These are phyloP conservation scores for Haberlea rhodopensis DNA, from an alignment of 257 asterid species.

Conservation along the genomic window DNA sequence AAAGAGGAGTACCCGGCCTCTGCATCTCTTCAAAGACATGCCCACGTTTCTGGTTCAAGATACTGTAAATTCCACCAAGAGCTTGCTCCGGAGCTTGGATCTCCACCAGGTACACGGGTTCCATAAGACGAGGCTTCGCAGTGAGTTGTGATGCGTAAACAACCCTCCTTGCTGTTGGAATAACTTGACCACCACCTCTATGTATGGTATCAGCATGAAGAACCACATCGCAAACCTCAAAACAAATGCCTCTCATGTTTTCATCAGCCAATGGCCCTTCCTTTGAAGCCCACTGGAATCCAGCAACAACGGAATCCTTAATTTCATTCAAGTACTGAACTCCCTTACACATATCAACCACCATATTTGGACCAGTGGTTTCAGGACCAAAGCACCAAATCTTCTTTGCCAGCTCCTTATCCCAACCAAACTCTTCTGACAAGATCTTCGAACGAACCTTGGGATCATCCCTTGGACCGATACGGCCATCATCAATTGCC, in stretches of 20 bases:
- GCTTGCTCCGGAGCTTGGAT: conserved; percentile 48
- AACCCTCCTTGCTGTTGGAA: conserved; percentile 40
- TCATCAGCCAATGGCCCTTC: conserved; percentile 44
- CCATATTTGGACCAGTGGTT: conserved; percentile 45
- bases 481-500: too few relatives aligned
- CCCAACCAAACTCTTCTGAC: too few relatives aligned
- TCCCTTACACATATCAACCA: conserved; percentile 46
- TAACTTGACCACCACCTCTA: conserved; percentile 42
- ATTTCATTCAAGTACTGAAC: conserved; percentile 42
- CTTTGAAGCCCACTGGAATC: conserved; percentile 48
- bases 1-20: conserved; percentile 41
- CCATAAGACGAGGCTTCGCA: conserved; percentile 45
- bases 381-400: conserved; percentile 48
- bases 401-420: too few relatives aligned
- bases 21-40: conserved; percentile 40
- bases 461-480: too few relatives aligned
- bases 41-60: conserved; percentile 42
- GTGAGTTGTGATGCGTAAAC: conserved; percentile 39
- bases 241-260: conserved; percentile 47
- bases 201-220: conserved; percentile 45
- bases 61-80: conserved; percentile 40
- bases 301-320: conserved; percentile 44
- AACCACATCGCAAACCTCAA: conserved; percentile 40
- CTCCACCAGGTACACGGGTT: conserved; percentile 42
- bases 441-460: too few relatives aligned